Evolutionary conservation across 352 stramenopile species (phyloP), one percentile per base, ranked within the genome.

Genomic region (Pythium pyrilobum): DNA sequence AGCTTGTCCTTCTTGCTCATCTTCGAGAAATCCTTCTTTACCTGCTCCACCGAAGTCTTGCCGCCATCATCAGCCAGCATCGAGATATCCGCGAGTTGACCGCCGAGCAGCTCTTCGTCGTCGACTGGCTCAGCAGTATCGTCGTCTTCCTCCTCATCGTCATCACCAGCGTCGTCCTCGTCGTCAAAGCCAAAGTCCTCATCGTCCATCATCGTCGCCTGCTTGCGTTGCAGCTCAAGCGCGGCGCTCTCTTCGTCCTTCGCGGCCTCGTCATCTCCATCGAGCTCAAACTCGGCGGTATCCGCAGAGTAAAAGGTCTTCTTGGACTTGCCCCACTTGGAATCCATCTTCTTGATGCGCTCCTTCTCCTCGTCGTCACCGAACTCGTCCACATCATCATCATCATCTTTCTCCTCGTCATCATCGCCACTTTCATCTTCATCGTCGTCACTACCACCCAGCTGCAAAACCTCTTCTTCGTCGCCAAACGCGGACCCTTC

Each of bases 261-360:
- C 3, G 80, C 81, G 15, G 71, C 67, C 39, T 92, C 84, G 42
- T 92, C 80, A 56, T 92, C 83, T 23, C 72, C 88, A 31, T 90
- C 80, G 8, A 90, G 42, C 45, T 94, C 83, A 40, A 82, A 92
- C 59, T 92, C 81, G 23, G 76, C 81, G 31, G 81, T 92, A 45
- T 95, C 84, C 2, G 84, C 82, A 18, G 81, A 92, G 67, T 95
- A 95, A 38, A 87, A 95, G 20, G 71, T 89, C 56, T 89, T 89
- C 56, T 87, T 86, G n/a, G 74, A 85, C 58, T 86, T 89, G 60
- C 84, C 84, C 84, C 84, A 95, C 62, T 95, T 85, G 43, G 69
- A 71, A 28, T 87, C 76, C 74, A 95, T 88, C 72, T 87, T 74
- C 49, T 69, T 44, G 21, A 79, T 72, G 48, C 82, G 80, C 62